A percentile compares a stretch with the other conserved stretches of the same genome.
Evolutionary conservation across 306 rosid genomes (phyloP).

Genomic region (Quillaja saponaria): DNA sequence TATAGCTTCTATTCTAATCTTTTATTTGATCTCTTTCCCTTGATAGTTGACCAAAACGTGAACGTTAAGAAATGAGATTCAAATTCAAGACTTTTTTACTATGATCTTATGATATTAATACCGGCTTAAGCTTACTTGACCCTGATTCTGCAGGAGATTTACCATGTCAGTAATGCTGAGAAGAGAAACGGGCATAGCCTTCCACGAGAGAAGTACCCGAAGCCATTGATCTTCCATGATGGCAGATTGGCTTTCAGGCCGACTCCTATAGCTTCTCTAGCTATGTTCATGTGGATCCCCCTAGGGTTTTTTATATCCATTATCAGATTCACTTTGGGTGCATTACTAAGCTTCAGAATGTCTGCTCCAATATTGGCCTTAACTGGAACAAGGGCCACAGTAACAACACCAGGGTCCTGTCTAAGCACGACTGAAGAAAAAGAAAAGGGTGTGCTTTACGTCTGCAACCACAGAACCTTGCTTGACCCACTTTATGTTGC

Average conservation of each 20-base stretch:
- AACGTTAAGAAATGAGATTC: too few relatives aligned
- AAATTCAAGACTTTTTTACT: too few relatives aligned
- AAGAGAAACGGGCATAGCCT: slow-evolving; percentile 54
- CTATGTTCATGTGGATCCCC: slow-evolving; percentile 65
- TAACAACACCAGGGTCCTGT: slow-evolving; percentile 20
- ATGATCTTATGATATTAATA: too few relatives aligned
- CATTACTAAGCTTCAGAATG: slow-evolving; percentile 40
- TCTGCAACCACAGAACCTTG: slow-evolving; percentile 76
- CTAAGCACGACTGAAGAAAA: not conserved
- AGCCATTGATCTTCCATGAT: slow-evolving; percentile 71
- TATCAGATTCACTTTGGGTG: slow-evolving; percentile 38
- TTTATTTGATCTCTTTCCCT: too few relatives aligned
- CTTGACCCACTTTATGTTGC: slow-evolving; percentile 66
- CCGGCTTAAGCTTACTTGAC: too few relatives aligned
- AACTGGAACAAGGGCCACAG: slow-evolving; percentile 48
- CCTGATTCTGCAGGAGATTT: slow-evolving; percentile 38
- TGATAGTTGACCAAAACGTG: too few relatives aligned
- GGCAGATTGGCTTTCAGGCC: slow-evolving; percentile 75
- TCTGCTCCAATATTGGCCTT: slow-evolving; percentile 56
- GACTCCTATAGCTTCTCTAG: slow-evolving; percentile 43
- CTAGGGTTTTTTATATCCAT: slow-evolving; percentile 47
- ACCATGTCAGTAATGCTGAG: slow-evolving; percentile 51
- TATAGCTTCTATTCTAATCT: too few relatives aligned
- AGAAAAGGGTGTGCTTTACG: slow-evolving; percentile 51
- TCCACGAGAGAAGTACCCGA: slow-evolving; percentile 55